Conservation (phyloP, 2,329 filamentous ascomycete species). For the Phaeosphaeria sp. region DNA sequence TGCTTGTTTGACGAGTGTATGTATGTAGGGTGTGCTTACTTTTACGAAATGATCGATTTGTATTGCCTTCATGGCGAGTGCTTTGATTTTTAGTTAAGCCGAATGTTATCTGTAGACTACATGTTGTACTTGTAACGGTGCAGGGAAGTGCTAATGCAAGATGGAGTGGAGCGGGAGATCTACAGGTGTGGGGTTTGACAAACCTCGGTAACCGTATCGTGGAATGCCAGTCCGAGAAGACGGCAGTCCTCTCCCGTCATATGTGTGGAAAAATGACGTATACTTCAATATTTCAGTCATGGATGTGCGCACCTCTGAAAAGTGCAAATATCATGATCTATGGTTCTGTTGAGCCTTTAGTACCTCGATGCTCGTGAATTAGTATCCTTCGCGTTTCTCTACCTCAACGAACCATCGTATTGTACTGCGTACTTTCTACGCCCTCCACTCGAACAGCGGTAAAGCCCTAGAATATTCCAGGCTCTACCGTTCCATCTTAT, state of each 20-base stretch:
- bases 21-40: slow-evolving; percentile 3
- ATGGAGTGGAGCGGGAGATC: neutral
- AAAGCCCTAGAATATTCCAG: too few species aligned
- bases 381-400: too few species aligned
- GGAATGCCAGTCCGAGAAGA: neutral
- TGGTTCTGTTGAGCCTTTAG: too few species aligned
- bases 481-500: too few species aligned
- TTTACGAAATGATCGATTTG: slow-evolving; percentile 20
- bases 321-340: too few species aligned
- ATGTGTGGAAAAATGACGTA: neutral
- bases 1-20: neutral
- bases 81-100: neutral
- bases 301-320: too few species aligned
- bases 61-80: slow-evolving; percentile 27
- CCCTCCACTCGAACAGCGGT: too few species aligned
- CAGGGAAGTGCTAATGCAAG: neutral
- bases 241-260: neutral
- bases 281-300: neutral
- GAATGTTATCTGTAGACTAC: neutral
- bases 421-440: too few species aligned
- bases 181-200: slow-evolving; percentile 1
- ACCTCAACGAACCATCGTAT: too few species aligned
- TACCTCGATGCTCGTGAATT: too few species aligned
- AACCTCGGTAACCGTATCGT: slow-evolving; percentile 4
- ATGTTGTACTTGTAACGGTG: neutral